Conservation (phyloP, 2,329 filamentous ascomycete genomes). For the Pleurostoma richardsiae region DNA sequence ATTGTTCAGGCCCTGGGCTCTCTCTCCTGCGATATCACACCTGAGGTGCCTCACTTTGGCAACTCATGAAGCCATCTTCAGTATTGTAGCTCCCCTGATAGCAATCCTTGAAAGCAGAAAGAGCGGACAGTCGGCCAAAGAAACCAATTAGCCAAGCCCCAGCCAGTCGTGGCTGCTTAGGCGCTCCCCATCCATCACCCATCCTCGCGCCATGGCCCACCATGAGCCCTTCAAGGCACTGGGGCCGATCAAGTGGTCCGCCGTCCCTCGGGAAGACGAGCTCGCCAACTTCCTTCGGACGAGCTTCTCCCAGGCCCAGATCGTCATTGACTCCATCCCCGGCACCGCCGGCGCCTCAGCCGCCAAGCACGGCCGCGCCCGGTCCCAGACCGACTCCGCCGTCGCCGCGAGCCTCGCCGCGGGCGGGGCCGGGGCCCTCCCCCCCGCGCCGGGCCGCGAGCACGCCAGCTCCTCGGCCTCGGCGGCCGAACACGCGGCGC, state of each 20-base stretch:
- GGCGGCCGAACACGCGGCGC: slow-evolving; percentile 28
- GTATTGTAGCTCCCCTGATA: too few species aligned
- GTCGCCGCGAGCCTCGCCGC: slow-evolving; percentile 43
- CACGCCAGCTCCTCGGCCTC: slow-evolving; percentile 23
- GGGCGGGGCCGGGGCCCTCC: slow-evolving; percentile 29
- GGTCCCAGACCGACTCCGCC: slow-evolving; percentile 53
- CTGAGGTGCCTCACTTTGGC: too few species aligned
- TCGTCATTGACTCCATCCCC: slow-evolving; percentile 74
- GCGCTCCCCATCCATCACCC: too few species aligned
- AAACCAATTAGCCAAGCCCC: too few species aligned
- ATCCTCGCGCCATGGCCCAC: slow-evolving; percentile 42
- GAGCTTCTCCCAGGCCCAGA: slow-evolving; percentile 63
- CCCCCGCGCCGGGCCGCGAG: background rate
- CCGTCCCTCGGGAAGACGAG: slow-evolving; percentile 33
- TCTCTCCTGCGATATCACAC: too few species aligned
- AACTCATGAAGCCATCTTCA: too few species aligned
- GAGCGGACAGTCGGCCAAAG: too few species aligned
- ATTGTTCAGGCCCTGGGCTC: too few species aligned
- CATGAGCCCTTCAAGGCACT: slow-evolving; percentile 56
- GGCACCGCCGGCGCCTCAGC: slow-evolving; percentile 42
- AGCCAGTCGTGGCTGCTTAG: too few species aligned
- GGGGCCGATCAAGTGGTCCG: slow-evolving; percentile 48
- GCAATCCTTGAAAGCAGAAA: too few species aligned
- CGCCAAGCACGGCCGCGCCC: slow-evolving; percentile 38
- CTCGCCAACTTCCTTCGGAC: slow-evolving; percentile 48